These are phyloP conservation scores for Berberis thunbergii DNA, from an alignment of 164 flowering plant species.

Conservation along the genomic window DNA sequence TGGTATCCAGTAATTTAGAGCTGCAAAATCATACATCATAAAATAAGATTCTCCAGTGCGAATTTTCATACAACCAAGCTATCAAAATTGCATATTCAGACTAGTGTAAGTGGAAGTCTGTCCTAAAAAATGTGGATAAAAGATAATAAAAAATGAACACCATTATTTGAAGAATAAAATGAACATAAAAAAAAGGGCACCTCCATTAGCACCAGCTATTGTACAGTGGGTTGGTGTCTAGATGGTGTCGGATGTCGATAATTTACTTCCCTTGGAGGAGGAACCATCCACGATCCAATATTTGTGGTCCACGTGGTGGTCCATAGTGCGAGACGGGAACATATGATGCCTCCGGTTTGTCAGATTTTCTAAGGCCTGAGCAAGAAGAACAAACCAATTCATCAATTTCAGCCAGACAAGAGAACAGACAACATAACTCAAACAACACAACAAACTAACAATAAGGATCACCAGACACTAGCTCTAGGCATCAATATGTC, in stretches of 20 bases:
- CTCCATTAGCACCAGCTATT: slow-evolving; percentile 30
- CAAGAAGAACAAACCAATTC: slow-evolving; percentile 3
- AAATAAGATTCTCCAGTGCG: not conserved
- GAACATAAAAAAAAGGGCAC: slow-evolving; percentile 14
- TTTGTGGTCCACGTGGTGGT: slow-evolving; percentile 41
- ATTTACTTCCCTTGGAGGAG: slow-evolving; percentile 40
- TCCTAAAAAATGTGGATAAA: not conserved
- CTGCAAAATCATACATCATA: slow-evolving; percentile 31
- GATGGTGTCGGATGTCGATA: slow-evolving; percentile 38
- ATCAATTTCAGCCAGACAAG: not conserved
- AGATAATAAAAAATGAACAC: not conserved
- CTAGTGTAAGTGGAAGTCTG: not conserved
- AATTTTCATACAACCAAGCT: not conserved
- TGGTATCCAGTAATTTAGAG: slow-evolving; percentile 60
- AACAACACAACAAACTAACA: not conserved
- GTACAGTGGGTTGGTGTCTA: slow-evolving; percentile 34
- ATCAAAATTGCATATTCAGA: not conserved
- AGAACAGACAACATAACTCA: not conserved
- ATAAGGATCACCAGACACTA: not conserved
- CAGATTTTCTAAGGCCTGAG: slow-evolving; percentile 35
- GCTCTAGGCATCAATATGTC: not conserved
- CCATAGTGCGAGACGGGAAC: slow-evolving; percentile 31
- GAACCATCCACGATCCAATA: slow-evolving; percentile 42
- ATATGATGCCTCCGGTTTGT: slow-evolving; percentile 31
- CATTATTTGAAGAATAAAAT: not conserved